phyloP scores from a whole-genome alignment of 768 basidiomycete species.

The Termitomyces sp. region DNA sequence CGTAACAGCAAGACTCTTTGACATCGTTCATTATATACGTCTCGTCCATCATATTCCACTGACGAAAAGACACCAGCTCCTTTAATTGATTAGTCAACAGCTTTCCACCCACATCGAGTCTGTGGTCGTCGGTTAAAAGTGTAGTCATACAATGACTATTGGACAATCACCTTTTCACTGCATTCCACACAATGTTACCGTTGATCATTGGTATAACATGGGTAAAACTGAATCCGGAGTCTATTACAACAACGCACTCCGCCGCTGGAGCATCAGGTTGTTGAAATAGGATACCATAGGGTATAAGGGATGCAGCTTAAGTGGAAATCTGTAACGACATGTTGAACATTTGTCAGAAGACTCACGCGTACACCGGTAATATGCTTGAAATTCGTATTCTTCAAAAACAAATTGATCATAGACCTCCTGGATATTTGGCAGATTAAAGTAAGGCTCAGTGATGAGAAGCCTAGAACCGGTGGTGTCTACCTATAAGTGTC shows the following conservation, averaged over 20 bases:
- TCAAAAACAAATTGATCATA: conserved; percentile 97
- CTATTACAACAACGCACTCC: conserved; percentile 80
- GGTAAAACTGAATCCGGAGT: conserved; percentile 93
- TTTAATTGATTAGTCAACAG: conserved; percentile 94
- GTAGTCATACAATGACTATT: conserved; percentile 7
- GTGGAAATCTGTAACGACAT: conserved; percentile 13
- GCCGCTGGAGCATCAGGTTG: conserved; percentile 47
- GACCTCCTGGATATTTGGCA: conserved; percentile 86
- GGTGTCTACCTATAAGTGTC: conserved; percentile 60
- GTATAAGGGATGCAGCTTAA: conserved; percentile 77
- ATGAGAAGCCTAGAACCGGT: conserved; percentile 73
- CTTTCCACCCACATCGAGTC: conserved; percentile 95
- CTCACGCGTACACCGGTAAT: conserved; percentile 80
- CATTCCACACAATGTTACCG: conserved; percentile 72
- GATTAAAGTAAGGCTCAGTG: conserved; percentile 93
- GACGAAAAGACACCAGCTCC: conserved; percentile 89
- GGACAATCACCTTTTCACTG: conserved; percentile 70
- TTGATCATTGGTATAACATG: conserved; percentile 84
- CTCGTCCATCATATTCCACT: conserved; percentile 99
- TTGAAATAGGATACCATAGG: conserved; percentile 69
- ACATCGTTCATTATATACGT: conserved; percentile 91
- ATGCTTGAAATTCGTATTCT: conserved; percentile 90
- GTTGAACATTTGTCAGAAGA: conserved; percentile 14
- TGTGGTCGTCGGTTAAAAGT: conserved; percentile 28
- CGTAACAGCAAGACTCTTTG: conserved; percentile 89